Conservation (phyloP, 306 rosid genomes). For the Herpetospermum pedunculosum region DNA sequence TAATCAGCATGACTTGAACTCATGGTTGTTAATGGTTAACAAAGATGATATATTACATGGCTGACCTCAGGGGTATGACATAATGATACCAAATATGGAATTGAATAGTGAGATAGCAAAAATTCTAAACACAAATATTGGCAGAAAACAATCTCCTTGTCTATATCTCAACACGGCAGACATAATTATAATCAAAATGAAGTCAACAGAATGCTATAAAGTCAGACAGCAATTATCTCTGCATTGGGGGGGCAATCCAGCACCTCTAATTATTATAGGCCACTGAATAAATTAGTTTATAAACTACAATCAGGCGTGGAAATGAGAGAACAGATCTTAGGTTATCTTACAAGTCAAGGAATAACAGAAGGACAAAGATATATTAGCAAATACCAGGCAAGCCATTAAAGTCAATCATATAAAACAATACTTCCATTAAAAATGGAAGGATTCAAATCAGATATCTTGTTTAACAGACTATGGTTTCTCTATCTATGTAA, state of each 20-base stretch:
- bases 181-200: constrained; percentile 6
- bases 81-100: neutral
- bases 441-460: neutral
- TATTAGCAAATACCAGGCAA: neutral
- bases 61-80: neutral
- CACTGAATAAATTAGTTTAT: neutral
- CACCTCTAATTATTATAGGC: neutral
- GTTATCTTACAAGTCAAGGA: constrained; percentile 2
- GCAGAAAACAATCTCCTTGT: neutral
- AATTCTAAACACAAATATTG: neutral
- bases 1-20: no score
- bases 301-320: neutral
- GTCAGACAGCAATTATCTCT: neutral
- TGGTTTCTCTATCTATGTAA: neutral
- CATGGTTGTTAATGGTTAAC: no score
- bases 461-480: constrained; percentile 1
- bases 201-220: neutral
- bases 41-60: no score
- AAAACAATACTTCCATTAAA: neutral
- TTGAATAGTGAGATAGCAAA: neutral
- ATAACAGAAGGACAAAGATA: neutral
- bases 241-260: neutral
- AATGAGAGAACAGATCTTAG: neutral
- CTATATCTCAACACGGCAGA: neutral
- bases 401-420: neutral